These are phyloP conservation scores for Colletotrichum karsti DNA, from an alignment of 2,329 filamentous ascomycete species.

Conservation along the genomic window DNA sequence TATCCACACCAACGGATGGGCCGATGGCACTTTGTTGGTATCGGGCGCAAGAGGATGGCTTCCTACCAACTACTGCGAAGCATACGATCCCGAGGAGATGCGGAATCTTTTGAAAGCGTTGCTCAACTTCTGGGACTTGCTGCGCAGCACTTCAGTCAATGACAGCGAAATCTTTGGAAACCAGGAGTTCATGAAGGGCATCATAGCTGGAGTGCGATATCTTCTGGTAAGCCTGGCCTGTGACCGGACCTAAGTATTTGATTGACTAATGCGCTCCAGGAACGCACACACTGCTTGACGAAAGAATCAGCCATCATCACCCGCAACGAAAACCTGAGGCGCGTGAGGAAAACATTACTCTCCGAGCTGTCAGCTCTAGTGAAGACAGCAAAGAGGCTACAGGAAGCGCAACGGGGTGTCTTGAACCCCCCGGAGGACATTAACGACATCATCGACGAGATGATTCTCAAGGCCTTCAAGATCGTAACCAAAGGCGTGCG, in stretches of 20 bases:
- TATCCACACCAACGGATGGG: constrained; percentile 98
- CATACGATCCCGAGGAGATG: constrained; percentile 91
- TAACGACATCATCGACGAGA: constrained; percentile 86
- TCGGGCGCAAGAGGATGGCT: constrained; percentile 93
- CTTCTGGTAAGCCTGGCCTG: constrained; percentile 73
- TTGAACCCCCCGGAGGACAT: constrained; percentile 62
- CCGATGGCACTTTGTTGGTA: constrained; percentile 88
- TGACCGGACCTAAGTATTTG: no score
- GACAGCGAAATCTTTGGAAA: constrained; percentile 84
- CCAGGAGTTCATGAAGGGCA: constrained; percentile 92
- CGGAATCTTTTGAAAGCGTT: constrained; percentile 84
- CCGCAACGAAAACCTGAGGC: constrained; percentile 77
- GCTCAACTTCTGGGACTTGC: constrained; percentile 90
- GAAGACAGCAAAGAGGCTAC: constrained; percentile 86
- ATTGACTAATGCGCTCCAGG: constrained; percentile 58
- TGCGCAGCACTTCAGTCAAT: constrained; percentile 79
- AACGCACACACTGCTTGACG: constrained; percentile 87
- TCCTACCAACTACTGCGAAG: constrained; percentile 97
- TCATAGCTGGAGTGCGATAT: constrained; percentile 92
- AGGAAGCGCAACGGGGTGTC: constrained; percentile 71
- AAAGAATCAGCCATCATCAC: constrained; percentile 81
- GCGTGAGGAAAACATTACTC: constrained; percentile 85
- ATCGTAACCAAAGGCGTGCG: constrained; percentile 91
- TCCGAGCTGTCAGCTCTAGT: constrained; percentile 91
- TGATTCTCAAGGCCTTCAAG: constrained; percentile 92